Base-by-base conservation (phyloP, 202 grass and related monocot genomes). In the Sporobolus alterniflorus region DNA sequence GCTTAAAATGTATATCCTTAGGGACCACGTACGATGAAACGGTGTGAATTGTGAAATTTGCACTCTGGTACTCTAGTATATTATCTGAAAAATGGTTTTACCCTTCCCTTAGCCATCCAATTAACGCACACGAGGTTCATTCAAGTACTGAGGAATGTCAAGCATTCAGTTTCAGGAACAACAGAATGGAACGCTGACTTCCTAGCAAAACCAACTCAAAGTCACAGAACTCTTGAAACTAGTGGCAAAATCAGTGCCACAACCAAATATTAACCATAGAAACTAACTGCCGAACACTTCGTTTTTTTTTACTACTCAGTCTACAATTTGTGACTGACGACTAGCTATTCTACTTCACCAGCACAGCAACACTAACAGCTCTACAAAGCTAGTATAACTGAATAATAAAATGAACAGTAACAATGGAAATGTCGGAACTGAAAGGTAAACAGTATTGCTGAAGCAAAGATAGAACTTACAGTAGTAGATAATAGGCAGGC, bases 21-120 rank as follows among this genome's bases (percentile, higher is more conserved):
- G 55, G 59, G 60, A 54, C 74, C 83, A 83, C 49, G 49, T 60
- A 74, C 9, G 36, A 89, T 77, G 48, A 47, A 57, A 49, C 3
- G 25, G 31, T 22, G 49, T 16, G 65, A 29, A 29, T 28, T 25
- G 64, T 11, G 10, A 25, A 10, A 18, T 15, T 68, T n/a, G n/a
- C n/a, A n/a, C n/a, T n/a, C n/a, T n/a, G n/a, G 14, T 2, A 43
- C 7, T 26, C 49, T 2, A 39, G 13, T 77, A 34, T 9, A 82
- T 42, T 67, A 82, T 73, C 15, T 73, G 48, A 7, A 82, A 64
- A 57, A n/a, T 11, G 71, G 56, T 41, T 75, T 41, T 63, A 72
- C 54, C 42, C 17, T 40, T 73, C 57, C 6, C 54, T 28, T 24
- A 18, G 49, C 57, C 47, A 81, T 81, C 64, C 9, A 17, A 14